phyloP scores from a whole-genome alignment of 306 rosid genomes.

The Dalbergia cochinchinensis region DNA sequence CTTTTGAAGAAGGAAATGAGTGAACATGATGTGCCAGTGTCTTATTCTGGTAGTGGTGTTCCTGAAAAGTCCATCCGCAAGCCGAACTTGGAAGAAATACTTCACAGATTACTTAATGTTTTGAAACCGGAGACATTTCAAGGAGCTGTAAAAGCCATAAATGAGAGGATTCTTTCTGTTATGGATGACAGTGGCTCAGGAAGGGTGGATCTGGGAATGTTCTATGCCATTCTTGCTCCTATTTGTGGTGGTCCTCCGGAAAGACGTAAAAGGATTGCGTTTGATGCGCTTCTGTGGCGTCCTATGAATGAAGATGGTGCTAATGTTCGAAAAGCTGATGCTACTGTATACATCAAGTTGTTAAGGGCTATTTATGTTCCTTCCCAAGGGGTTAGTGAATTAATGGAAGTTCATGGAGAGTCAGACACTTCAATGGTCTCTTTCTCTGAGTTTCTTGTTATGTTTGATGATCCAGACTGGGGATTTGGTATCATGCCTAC shows the following conservation, averaged over 20 bases:
- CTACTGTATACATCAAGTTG: slow-evolving; percentile 69
- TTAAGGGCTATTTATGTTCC: slow-evolving; percentile 87
- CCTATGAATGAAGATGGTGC: slow-evolving; percentile 87
- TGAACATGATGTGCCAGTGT: slow-evolving; percentile 81
- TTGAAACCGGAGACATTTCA: slow-evolving; percentile 96
- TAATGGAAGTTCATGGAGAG: slow-evolving; percentile 82
- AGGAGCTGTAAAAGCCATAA: slow-evolving; percentile 94
- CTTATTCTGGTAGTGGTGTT: slow-evolving; percentile 86
- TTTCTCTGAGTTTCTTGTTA: slow-evolving; percentile 79
- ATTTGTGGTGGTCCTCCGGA: slow-evolving; percentile 84
- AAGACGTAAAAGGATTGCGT: slow-evolving; percentile 87
- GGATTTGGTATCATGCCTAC: slow-evolving; percentile 95
- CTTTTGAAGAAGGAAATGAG: slow-evolving; percentile 89
- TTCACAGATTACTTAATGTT: slow-evolving; percentile 77
- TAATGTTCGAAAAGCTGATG: slow-evolving; percentile 73
- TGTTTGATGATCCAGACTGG: slow-evolving; percentile 95
- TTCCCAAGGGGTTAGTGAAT: slow-evolving; percentile 72
- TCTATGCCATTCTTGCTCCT: slow-evolving; percentile 91
- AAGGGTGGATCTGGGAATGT: slow-evolving; percentile 92
- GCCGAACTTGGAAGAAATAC: slow-evolving; percentile 90
- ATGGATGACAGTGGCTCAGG: slow-evolving; percentile 84
- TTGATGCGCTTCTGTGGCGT: slow-evolving; percentile 95
- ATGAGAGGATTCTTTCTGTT: slow-evolving; percentile 90
- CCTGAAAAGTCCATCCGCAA: slow-evolving; percentile 93
- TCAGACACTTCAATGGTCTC: slow-evolving; percentile 74